Evolutionary conservation across 2,329 filamentous ascomycete species (phyloP), one percentile per base, ranked within the genome.

Genomic region (Colletotrichum eremochloae): DNA sequence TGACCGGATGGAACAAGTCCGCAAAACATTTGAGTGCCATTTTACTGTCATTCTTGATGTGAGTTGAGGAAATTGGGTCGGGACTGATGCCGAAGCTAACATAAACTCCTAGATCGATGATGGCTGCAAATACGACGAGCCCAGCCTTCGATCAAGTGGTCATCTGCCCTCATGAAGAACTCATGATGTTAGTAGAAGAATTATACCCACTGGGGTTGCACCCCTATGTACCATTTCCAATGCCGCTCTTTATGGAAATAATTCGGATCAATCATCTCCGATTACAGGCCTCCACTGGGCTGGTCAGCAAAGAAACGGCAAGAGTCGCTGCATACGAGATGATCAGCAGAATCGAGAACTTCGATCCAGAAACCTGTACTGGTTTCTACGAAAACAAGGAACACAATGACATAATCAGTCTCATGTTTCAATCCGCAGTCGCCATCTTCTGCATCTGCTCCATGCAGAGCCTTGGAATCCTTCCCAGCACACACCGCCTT

Each of bases 251-350:
- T 36, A 61, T 71, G 20, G 79, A 81, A 46, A 77, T 82, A 9
- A 76, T 83, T 57, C 77, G 72, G 48, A 81, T 83, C 63, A 84
- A 82, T 65, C 66, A 80, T 58, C 75, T 84, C 33, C 81, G 83
- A 3, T 63, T 67, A 33, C 75, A 69, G 38, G 77, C 61, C 73
- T 50, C 60, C 36, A 50, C 67, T 6, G 31, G 63, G 24, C 38
- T 61, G 9, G 66, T 77, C 42, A 56, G 63, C 9, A 48, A 71
- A 20, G 74, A 78, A 55, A 12, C 29, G 1, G 70, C 70, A 2
- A 48, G 33, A 9, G 7, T n/a, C n/a, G 20, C 33, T 7, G 66
- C 66, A 11, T 24, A 60, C 9, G 53, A 70, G 2, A 70, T 65
- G 15, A 9, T 72, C 18, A 44, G n/a, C 76, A 76, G n/a, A 62